Base-by-base conservation (phyloP, 805 yeast genomes). In the Pichia heedii region DNA sequence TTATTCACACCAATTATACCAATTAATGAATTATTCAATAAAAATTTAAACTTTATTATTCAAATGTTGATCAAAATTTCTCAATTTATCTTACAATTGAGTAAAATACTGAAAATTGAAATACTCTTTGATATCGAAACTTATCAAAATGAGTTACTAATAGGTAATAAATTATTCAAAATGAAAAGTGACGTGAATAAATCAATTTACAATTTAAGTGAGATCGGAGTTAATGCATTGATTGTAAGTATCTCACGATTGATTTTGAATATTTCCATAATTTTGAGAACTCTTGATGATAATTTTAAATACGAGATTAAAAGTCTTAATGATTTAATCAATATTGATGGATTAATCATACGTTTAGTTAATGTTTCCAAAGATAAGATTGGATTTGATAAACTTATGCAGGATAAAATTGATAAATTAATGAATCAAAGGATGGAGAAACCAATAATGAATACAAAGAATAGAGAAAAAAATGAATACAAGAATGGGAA, bases 1-100 rank as follows among this genome's bases (percentile, higher is more conserved):
- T 43, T 52, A n/a, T 58, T 53, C 33, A 40, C 47, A 1, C 67
- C 67, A 1, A 48, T 63, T 2, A 21, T 63, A 11, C 54, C 61
- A 3, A 29, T 60, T 1, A 39, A 49, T 2, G 41, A 47, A 9
- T 51, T 48, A 37, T 19, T 56, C 1, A 26, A 46, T 10, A 60
- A 55, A 40, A 44, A 57, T 1, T 37, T 54, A 3, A 44, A 48
- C 9, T 13, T 54, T 3, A 48, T 62, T 10, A 53, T 52, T 36
- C 42, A 48, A 10, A 55, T 60, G 4, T 22, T 63, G 10, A 49
- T 44, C 15, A 50, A 48, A 6, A 27, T 59, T 1, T 35, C 54
- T 7, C 42, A 40, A 18, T 53, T 61, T 29, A 35, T 54, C 0
- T 21, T 40, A 9, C 40, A 47, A 12, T 21, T 54, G 6, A 42